Evolutionary conservation across 805 yeast species (phyloP), one percentile per base, ranked within the genome.

Genomic region (Cyberlindnera subsufficiens): DNA sequence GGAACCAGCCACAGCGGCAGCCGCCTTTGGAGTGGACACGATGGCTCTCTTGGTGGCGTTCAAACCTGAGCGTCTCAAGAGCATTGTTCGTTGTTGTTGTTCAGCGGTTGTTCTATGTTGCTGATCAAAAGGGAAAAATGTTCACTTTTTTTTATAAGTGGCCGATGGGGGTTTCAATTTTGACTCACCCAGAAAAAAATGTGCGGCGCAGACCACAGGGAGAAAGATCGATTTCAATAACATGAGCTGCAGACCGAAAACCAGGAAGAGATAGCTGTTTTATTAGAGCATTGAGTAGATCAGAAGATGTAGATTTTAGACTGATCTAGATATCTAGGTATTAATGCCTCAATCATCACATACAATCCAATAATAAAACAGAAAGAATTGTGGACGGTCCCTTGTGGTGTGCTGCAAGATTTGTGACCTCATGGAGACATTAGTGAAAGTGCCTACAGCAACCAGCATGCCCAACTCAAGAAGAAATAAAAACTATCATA

Each of bases 11-110:
- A 30, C 18, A 33, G 46, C 44, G 16, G 43, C 42, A 17, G 43
- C 42, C 33, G 39, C 25, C 32, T 32, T 44, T 19, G 44, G 44
- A n/a, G 49, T 44, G 31, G 52, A 44, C 22, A 52, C 50, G 15
- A 53, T 37, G 37, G 57, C 52, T 39, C 58, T 52, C 51, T 51
- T 56, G 30, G 61, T 46, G 34, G 46, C 54, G 41, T 50, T 53
- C 38, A 57, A 20, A 9, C 58, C 53, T 13, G 52, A 50, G 38
- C 55, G 60, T 56, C 59, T 57, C 32, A 57, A 48, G 31, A 56
- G 47, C 56, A 56, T 56, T 19, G 16, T n/a, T 34, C 27, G 27
- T 22, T 22, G 27, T 22, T 22, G 27, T 22, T 22, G 6, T 22
- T 22, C 27, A 22, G 27, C 27, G 27, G 27, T 22, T 22, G 4